Evolutionary conservation across 139 green algal genomes (phyloP), one percentile per base, ranked within the genome.

Genomic region (Coelastrella sp.): DNA sequence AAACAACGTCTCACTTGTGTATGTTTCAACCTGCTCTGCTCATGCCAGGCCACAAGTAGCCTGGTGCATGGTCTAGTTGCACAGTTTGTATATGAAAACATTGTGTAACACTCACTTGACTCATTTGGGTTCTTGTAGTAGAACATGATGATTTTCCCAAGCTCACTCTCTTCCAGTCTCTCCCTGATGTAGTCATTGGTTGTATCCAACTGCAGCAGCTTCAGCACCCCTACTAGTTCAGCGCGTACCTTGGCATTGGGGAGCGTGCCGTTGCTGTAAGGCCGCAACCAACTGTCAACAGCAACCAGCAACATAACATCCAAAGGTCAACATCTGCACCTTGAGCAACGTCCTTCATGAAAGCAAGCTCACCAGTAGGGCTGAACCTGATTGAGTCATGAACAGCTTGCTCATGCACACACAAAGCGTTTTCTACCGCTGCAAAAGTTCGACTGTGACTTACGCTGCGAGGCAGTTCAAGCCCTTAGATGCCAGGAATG

Each of bases 131-230:
- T 82, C 37, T 82, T 82, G 53, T 59, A 53, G 53, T 82, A 82
- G 75, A 82, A 82, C 75, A 82, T 82, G 75, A 82, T 69, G 75
- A 82, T 82, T 35, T 82, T 82, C 13, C 75, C 75, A 45, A 82
- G 53, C 75, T 82, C 75, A n/a, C 53, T 69, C 51, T 82, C 53
- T 53, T 82, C 75, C 51, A 82, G 75, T 25, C 53, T 25, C 75
- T 82, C 75, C 25, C 75, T 34, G 51, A 71, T 35, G 21, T 82
- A 82, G 23, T 71, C 53, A 40, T 69, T 82, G 35, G 34, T 71
- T 9, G 75, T 69, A 34, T 82, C 75, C 75, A 82, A 53, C 53
- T 63, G 25, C 75, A 82, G 51, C 75, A 82, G 34, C 8, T 4
- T 25, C 75, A 82, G 53, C 51, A 82, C 34, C 23, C 37, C 35